Evolutionary conservation across 2,329 filamentous ascomycete genomes (phyloP).

Genomic region (Diplodia sapinea): DNA sequence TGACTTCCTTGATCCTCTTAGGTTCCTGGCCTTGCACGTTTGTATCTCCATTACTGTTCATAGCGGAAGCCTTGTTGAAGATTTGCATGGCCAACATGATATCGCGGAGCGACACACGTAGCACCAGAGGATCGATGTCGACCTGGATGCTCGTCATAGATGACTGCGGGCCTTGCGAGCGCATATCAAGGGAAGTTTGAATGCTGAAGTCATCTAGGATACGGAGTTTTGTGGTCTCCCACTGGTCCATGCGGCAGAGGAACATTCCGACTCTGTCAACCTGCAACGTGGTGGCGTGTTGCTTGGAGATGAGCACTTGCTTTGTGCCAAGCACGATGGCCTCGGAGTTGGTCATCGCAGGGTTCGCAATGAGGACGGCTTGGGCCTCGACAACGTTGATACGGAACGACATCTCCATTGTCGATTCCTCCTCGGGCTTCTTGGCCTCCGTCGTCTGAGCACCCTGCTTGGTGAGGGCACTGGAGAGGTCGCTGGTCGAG

Average conservation of each 20-base stretch:
- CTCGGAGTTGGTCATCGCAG: conserved; percentile 85
- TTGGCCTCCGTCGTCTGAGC: conserved; percentile 38
- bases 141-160: conserved; percentile 79
- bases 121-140: conserved; percentile 86
- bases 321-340: conserved; percentile 95
- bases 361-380: conserved; percentile 94
- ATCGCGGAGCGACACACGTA: conserved; percentile 89
- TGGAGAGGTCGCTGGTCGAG: conserved; percentile 45
- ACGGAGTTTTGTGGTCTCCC: conserved; percentile 85
- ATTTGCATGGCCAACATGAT: conserved; percentile 95
- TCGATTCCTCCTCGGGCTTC: conserved; percentile 41
- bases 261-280: conserved; percentile 98
- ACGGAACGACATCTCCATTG: conserved; percentile 82
- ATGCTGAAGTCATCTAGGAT: conserved; percentile 97
- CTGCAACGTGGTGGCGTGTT: conserved; percentile 92
- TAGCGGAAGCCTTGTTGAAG: conserved; percentile 84
- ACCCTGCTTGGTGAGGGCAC: conserved; percentile 39
- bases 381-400: conserved; percentile 96
- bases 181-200: conserved; percentile 83
- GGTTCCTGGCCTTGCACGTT: conserved; percentile 59
- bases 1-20: conserved; percentile 61
- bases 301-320: conserved; percentile 88
- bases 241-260: conserved; percentile 96
- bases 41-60: conserved; percentile 64
- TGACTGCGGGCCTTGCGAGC: conserved; percentile 63